These are phyloP conservation scores for Tolypocladium ophioglossoides DNA, from an alignment of 2,329 filamentous ascomycete species.

Conservation along the genomic window DNA sequence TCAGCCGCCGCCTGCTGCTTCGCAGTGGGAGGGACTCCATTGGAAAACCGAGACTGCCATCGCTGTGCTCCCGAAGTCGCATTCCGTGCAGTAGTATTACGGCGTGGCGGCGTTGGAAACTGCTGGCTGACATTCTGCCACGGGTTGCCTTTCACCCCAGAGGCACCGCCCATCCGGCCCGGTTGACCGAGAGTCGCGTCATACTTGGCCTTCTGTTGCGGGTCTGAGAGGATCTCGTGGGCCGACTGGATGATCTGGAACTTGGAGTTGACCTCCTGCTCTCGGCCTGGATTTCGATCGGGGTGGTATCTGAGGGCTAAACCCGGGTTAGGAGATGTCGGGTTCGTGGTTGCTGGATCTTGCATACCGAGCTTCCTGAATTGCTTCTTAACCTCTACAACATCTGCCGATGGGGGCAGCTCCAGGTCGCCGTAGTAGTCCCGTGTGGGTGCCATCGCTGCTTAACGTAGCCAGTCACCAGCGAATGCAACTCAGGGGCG, in stretches of 20 bases:
- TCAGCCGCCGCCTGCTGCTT: conserved; percentile 24
- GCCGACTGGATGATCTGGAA: conserved; percentile 83
- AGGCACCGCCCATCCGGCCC: conserved; percentile 34
- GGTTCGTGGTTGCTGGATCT: background rate
- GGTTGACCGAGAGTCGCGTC: conserved; percentile 33
- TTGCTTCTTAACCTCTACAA: conserved; percentile 73
- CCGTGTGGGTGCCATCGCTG: conserved; percentile 34
- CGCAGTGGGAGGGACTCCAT: conserved; percentile 30
- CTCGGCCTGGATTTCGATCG: conserved; percentile 76
- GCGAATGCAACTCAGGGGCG: background rate
- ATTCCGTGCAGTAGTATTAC: conserved; percentile 19
- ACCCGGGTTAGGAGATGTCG: conserved; percentile 12
- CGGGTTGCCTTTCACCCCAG: conserved; percentile 47
- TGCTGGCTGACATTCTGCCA: conserved; percentile 39
- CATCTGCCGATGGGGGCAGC: conserved; percentile 53
- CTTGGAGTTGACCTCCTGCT: conserved; percentile 67
- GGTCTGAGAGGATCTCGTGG: conserved; percentile 59
- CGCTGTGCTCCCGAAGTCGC: conserved; percentile 30
- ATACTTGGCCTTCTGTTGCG: conserved; percentile 39
- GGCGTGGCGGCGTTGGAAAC: conserved; percentile 39
- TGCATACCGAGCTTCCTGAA: conserved; percentile 68
- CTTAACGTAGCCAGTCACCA: background rate
- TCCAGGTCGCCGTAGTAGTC: conserved; percentile 85
- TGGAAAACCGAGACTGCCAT: conserved; percentile 31
- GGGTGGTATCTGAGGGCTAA: conserved; percentile 77